Evolutionary conservation across 108 stramenopile genomes (phyloP), one percentile per base, ranked within the genome.

Genomic region (Asterionellopsis glacialis): DNA sequence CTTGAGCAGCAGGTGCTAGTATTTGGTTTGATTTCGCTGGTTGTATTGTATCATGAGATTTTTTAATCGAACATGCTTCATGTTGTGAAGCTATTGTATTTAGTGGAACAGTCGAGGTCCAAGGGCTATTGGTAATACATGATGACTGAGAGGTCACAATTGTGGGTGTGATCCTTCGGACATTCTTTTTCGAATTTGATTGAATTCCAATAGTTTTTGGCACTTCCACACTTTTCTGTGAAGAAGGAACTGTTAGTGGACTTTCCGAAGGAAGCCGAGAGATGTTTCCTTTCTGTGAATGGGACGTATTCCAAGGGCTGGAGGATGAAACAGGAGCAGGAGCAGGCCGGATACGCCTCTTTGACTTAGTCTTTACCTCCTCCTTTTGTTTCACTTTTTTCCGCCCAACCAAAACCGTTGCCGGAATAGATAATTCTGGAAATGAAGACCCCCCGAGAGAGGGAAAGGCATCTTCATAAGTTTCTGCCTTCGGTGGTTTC

Each of bases 121-220:
- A 33, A 33, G 33, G 33, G 74, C 64, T 41, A 68, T 65, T 63
- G 67, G 64, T 45, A 47, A 33, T 25, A 1, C 53, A 10, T 38
- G 26, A 49, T 5, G 33, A 33, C 33, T 33, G 33, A 33, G 33
- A 7, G 33, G 33, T 48, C 19, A 21, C 2, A 9, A 21, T 9
- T 48, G 47, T 21, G 4, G 47, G 16, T 48, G 47, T 48, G 2
- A 33, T 33, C 33, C 47, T 48, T 4, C 47, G 47, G 47, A 48
- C 47, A 19, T 48, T 48, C 47, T 16, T 48, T 48, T 48, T 48
- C 47, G 21, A 48, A 48, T 48, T 21, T 7, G 21, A 16, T 9
- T 48, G 16, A 21, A 48, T 16, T 48, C 19, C 47, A 16, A 1
- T 48, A 16, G 16, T 9, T 48, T 48, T 21, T 9, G 47, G 47